Evolutionary conservation across 306 rosid genomes (phyloP).

Genomic region (Sicyos baderoa): DNA sequence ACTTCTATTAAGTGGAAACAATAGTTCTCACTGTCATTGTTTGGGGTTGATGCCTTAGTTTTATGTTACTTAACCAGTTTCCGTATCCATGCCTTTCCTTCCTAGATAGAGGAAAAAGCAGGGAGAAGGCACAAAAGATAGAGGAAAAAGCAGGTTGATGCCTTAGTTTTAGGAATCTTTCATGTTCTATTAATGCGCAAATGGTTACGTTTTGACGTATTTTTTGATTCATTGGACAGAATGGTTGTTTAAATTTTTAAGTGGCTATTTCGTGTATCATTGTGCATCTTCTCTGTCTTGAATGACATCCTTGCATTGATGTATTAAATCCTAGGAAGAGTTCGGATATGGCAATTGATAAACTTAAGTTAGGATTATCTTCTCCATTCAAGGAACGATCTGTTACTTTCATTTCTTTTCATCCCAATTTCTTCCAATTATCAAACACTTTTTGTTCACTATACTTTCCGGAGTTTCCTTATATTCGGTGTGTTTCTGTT

Average conservation of each 20-base stretch:
- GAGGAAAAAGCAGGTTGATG: no score
- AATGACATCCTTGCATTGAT: background rate
- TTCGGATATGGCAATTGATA: background rate
- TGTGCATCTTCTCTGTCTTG: background rate
- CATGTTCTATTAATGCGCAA: background rate
- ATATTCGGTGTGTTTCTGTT: background rate
- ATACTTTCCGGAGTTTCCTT: background rate
- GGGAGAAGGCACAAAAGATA: background rate
- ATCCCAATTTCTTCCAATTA: background rate
- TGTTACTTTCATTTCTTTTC: background rate
- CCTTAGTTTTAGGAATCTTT: no score
- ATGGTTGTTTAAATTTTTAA: background rate
- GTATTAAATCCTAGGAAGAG: background rate
- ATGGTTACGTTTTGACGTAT: background rate
- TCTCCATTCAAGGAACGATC: background rate
- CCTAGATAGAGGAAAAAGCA: slow-evolving; percentile 5
- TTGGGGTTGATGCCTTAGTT: background rate
- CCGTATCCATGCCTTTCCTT: slow-evolving; percentile 7
- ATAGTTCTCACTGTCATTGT: background rate
- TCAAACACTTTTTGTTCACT: background rate
- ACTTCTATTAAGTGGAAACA: background rate
- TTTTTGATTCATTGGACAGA: background rate
- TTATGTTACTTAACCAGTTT: background rate
- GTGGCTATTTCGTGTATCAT: background rate
- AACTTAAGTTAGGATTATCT: background rate